Base-by-base conservation (phyloP, 768 basidiomycete genomes). In the Gyrodon lividus region DNA sequence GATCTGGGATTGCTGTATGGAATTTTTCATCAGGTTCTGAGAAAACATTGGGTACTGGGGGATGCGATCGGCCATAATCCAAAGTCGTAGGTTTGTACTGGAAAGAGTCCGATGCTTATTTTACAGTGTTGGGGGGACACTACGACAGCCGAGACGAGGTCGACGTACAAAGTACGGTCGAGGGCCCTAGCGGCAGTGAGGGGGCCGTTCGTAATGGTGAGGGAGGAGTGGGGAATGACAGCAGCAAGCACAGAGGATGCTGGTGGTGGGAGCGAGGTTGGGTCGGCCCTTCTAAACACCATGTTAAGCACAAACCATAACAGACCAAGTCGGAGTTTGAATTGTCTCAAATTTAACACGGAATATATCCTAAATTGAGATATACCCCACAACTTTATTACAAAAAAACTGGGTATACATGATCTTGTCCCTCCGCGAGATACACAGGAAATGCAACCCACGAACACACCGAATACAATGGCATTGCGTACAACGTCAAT, bases 1-100 rank as follows among this genome's bases (percentile, higher is more conserved):
- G 55, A 74, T 72, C 55, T 73, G 70, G 47, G 74, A 67, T 48
- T 73, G 72, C 31, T 69, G 70, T 28, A 74, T 70, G 59, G 79
- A 66, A 51, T 57, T 70, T 50, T 72, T 67, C 51, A 71, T 73
- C 68, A 82, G 78, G 67, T 70, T 75, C 59, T 64, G 68, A 52
- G 79, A 68, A 40, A 80, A 69, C 77, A 85, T 80, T 59, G 73
- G 56, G 66, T 82, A 84, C 68, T 74, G 76, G 61, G 75, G 63
- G 46, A 75, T 64, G 67, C 78, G 81, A 79, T 86, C 82, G 65
- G 83, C 81, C 83, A 84, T 83, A 69, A 71, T 73, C 71, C 71
- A 67, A 58, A 57, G 58, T 55, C 53, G 52, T 47, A 58, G 56
- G 63, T 52, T 56, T 61, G 55, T 54, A 59, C 47, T 50, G 56